A percentile compares a stretch with the other conserved stretches of the same genome.
phyloP scores from a whole-genome alignment of 768 basidiomycete species.

The Lactifluus rugatus region DNA sequence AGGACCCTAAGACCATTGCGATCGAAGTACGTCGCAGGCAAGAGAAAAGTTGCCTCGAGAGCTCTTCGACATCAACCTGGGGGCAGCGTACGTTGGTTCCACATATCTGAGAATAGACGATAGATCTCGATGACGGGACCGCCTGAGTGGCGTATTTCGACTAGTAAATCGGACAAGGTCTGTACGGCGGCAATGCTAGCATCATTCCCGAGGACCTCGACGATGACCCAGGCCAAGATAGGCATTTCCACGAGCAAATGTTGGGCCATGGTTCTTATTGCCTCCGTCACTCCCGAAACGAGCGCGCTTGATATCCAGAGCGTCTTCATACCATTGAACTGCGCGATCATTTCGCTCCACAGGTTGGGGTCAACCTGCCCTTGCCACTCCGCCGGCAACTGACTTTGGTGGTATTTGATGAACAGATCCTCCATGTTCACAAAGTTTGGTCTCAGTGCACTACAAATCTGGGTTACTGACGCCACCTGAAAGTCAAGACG shows the following conservation, averaged over 20 bases:
- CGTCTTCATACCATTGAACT: not conserved
- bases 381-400: not conserved
- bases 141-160: not conserved
- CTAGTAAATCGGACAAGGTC: not conserved
- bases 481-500: constrained; percentile 1
- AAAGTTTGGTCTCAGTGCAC: not conserved
- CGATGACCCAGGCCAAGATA: not conserved
- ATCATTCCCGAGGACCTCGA: not conserved
- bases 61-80: not conserved
- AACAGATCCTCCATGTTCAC: not conserved
- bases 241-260: not conserved
- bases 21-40: not conserved
- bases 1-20: not conserved
- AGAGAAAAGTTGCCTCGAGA: not conserved
- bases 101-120: not conserved
- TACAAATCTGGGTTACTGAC: not conserved
- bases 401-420: not conserved
- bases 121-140: not conserved
- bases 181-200: not conserved
- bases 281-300: not conserved
- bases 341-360: not conserved
- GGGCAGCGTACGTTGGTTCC: not conserved
- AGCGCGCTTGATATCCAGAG: constrained; percentile 1
- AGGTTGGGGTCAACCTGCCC: not conserved
- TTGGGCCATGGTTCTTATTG: not conserved